Conservation (phyloP, 2,329 filamentous ascomycete genomes). For the Claviceps sp. region DNA sequence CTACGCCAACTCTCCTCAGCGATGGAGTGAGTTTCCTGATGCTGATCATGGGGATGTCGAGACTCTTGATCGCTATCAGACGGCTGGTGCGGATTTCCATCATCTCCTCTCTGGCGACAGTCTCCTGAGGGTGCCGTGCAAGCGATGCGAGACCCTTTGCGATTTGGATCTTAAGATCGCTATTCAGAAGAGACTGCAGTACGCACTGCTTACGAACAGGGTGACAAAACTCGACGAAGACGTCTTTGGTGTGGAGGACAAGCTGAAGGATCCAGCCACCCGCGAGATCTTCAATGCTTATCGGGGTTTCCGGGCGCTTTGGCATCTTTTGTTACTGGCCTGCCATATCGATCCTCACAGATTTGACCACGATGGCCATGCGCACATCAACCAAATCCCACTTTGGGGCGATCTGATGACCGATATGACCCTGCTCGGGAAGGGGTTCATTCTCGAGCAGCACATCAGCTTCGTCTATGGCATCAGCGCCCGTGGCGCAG, state of each 20-base stretch:
- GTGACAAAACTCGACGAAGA: neutral
- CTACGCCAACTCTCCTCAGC: neutral
- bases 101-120: neutral
- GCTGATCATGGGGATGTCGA: neutral
- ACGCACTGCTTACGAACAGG: neutral
- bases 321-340: neutral
- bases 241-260: neutral
- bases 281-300: conserved; percentile 1
- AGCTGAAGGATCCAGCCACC: neutral
- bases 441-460: neutral
- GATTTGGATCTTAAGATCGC: conserved; percentile 5
- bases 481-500: conserved; percentile 1
- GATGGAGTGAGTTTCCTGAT: conserved; percentile 3
- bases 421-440: neutral
- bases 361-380: neutral
- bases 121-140: neutral
- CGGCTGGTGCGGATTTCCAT: neutral
- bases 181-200: too few species aligned
- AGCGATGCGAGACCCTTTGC: neutral
- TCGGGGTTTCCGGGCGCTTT: neutral
- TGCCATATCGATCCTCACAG: neutral
- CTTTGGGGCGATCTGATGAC: conserved; percentile 2
- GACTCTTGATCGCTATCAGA: neutral
- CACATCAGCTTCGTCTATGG: conserved; percentile 4
- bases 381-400: neutral